Percentiles rank a stretch among this genome's conserved stretches.
Conservation (phyloP, 1,139 yeast genomes). For the Blastobotrys elegans region DNA sequence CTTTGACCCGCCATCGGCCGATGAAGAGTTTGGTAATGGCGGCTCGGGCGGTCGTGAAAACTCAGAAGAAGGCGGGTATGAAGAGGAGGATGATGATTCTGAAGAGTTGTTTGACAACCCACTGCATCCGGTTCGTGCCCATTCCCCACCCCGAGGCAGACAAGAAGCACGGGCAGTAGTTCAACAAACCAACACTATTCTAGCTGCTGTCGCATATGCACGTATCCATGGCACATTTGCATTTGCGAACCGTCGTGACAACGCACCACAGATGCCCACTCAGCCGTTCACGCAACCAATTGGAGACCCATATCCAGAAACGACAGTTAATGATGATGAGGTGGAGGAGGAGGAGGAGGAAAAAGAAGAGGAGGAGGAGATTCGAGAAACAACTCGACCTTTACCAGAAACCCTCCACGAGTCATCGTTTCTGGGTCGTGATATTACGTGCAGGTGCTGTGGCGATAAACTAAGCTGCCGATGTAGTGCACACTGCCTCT, state of each 20-base stretch:
- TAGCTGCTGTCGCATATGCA: not conserved
- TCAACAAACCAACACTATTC: not conserved
- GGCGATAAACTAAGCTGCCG: not conserved
- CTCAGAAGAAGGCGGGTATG: not conserved
- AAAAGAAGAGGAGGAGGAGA: no score
- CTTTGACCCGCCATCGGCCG: not conserved
- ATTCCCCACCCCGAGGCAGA: not conserved
- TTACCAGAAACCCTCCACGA: not conserved
- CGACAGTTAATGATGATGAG: no score
- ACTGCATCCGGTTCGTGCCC: constrained; percentile 3
- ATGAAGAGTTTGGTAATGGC: no score
- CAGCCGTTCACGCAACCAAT: not conserved
- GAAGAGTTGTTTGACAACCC: not conserved
- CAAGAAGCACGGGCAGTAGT: not conserved
- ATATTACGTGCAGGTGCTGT: not conserved
- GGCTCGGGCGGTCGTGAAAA: no score
- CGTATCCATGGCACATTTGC: not conserved
- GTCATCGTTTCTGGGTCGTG: not conserved
- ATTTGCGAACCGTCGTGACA: not conserved
- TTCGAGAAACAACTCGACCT: no score
- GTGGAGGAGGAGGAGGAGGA: no score
- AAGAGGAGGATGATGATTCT: not conserved
- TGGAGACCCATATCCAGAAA: not conserved
- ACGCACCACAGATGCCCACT: not conserved
- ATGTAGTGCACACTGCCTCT: not conserved